Evolutionary conservation across 805 yeast species (phyloP), one percentile per base, ranked within the genome.

Genomic region (Saturnispora serradocipensis): DNA sequence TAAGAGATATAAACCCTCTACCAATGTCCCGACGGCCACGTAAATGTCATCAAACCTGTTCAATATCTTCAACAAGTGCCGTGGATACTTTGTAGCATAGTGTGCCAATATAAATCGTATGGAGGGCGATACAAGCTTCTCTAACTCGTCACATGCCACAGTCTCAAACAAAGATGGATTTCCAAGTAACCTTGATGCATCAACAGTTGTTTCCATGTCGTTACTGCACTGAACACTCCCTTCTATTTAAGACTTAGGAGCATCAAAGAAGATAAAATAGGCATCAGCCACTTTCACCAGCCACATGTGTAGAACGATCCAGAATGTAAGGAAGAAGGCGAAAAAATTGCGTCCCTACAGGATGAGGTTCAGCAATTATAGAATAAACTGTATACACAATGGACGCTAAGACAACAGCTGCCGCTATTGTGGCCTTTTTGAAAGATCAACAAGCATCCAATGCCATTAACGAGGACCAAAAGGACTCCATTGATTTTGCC

Each of bases 401-500:
- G 56, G 52, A 69, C 36, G 58, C 78, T n/a, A 78, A 77, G 66
- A 86, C 83, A 53, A 71, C 81, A 47, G 91, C 95, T 2, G 72
- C 81, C 47, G 80, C 88, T 48, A 82, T 91, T 58, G 82, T 88
- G 44, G 78, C 81, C 54, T 91, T 83, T 66, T 75, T 93, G 59
- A 75, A 78, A 59, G 35, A 46, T 15, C 49, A 49, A 24, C 39
- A 43, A 11, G 20, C 27, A 5, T 61, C 71, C 16, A 69, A 86
- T 10, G 77, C 77, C 43, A 78, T 90, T 45, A 69, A 84, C 36
- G 86, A 82, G 56, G 98, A 91, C 57, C 87, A 82, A 64, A 75
- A 76, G 52, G 98, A 93, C 59, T 88, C 97, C 9, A 74, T 91
- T 59, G 97, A 89, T 58, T 95, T 91, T 48, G 98, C 98, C 54